Conservation (phyloP, 164 flowering plant species). For the Litsea cubeba region DNA sequence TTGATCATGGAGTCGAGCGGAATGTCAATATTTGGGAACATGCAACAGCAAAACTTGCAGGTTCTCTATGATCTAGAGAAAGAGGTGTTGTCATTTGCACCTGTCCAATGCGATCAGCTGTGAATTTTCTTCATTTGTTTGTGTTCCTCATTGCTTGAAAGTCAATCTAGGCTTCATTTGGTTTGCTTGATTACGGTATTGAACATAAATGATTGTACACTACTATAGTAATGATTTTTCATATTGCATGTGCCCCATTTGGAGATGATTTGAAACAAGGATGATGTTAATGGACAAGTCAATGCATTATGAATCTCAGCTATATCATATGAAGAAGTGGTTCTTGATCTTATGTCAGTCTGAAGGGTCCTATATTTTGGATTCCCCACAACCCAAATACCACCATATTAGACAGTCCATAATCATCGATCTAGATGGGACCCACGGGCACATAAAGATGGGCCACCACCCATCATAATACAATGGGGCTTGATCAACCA, state of each 20-base stretch:
- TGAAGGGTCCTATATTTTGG: no score
- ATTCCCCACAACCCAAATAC: no score
- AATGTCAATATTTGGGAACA: slow-evolving; percentile 80
- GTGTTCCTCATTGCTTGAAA: background rate
- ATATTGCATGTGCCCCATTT: background rate
- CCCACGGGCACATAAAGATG: background rate
- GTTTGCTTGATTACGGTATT: background rate
- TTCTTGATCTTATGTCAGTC: no score
- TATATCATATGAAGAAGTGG: background rate
- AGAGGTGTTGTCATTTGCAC: slow-evolving; percentile 55
- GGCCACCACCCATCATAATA: background rate
- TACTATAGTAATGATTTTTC: background rate
- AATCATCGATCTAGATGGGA: no score
- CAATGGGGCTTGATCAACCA: background rate
- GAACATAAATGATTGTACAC: background rate
- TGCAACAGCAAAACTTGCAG: slow-evolving; percentile 80
- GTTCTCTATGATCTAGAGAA: slow-evolving; percentile 69
- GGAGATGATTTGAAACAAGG: background rate
- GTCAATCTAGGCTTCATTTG: background rate
- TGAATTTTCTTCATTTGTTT: slow-evolving; percentile 14
- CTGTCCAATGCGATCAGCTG: slow-evolving; percentile 51
- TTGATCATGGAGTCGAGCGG: slow-evolving; percentile 66
- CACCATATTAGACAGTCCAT: no score
- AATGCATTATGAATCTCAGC: background rate
- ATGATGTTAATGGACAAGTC: no score